Conservation (phyloP, 176 grass and related monocot genomes). For the Oryza coarctata region DNA sequence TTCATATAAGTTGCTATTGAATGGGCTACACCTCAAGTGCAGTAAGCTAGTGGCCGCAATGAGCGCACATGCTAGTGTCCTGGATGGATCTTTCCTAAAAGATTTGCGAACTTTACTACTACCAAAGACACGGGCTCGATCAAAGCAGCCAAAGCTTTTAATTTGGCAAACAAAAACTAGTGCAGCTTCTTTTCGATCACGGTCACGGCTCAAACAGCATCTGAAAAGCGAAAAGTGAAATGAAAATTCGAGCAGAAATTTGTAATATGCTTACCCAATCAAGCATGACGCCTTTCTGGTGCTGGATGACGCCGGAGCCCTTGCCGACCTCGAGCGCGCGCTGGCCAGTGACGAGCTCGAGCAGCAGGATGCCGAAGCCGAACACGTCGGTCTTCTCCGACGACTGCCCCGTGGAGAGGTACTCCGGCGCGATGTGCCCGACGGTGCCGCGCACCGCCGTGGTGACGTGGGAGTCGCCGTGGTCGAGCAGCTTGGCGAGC, state of each 20-base stretch:
- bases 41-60: slow-evolving; percentile 5
- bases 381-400: slow-evolving; percentile 81
- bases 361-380: slow-evolving; percentile 64
- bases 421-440: slow-evolving; percentile 71
- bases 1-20: slow-evolving; percentile 1
- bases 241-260: background rate
- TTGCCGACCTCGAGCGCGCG: slow-evolving; percentile 64
- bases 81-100: background rate
- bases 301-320: slow-evolving; percentile 13
- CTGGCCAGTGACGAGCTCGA: slow-evolving; percentile 71
- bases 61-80: slow-evolving; percentile 6
- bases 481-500: slow-evolving; percentile 81
- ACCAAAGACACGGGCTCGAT: background rate
- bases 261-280: slow-evolving; percentile 50
- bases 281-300: slow-evolving; percentile 54
- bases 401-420: slow-evolving; percentile 67
- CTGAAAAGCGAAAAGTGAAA: background rate
- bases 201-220: background rate
- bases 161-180: background rate
- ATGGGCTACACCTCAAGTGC: background rate
- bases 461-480: slow-evolving; percentile 80
- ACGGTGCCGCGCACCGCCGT: slow-evolving; percentile 75
- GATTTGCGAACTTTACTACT: background rate
- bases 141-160: background rate
- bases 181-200: background rate